Evolutionary conservation across 192 early-diverging fungal genomes (phyloP).

Genomic region (Backusella parvicylindrica): DNA sequence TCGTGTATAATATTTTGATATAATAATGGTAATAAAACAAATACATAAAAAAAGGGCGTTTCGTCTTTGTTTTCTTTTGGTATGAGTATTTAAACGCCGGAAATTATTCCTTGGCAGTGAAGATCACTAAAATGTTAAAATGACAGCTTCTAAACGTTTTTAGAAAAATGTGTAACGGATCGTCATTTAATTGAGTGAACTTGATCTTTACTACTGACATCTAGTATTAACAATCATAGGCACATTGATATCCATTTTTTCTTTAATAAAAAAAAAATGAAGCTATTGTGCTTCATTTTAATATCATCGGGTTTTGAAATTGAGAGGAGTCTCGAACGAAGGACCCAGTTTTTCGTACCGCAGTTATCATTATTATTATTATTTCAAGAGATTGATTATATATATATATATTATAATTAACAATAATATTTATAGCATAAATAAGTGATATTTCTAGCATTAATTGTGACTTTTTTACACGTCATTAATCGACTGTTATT

Average conservation of each 20-base stretch:
- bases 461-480: too few species aligned
- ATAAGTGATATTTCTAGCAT: too few species aligned
- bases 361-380: too few species aligned
- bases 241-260: not conserved
- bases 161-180: not conserved
- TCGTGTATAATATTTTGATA: constrained; percentile 2
- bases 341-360: not conserved
- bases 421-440: too few species aligned
- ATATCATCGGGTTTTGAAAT: not conserved
- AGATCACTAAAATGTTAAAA: not conserved
- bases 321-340: not conserved
- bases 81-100: not conserved
- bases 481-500: too few species aligned
- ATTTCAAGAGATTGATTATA: too few species aligned
- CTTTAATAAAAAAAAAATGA: not conserved
- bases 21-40: not conserved
- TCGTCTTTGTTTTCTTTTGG: not conserved
- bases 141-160: not conserved
- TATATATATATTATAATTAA: too few species aligned
- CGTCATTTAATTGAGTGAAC: not conserved
- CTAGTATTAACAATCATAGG: not conserved
- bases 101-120: not conserved
- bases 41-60: not conserved
- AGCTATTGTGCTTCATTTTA: not conserved
- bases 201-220: not conserved